Conservation (phyloP, 2,329 filamentous ascomycete species). For the Sporothrix phasma region DNA sequence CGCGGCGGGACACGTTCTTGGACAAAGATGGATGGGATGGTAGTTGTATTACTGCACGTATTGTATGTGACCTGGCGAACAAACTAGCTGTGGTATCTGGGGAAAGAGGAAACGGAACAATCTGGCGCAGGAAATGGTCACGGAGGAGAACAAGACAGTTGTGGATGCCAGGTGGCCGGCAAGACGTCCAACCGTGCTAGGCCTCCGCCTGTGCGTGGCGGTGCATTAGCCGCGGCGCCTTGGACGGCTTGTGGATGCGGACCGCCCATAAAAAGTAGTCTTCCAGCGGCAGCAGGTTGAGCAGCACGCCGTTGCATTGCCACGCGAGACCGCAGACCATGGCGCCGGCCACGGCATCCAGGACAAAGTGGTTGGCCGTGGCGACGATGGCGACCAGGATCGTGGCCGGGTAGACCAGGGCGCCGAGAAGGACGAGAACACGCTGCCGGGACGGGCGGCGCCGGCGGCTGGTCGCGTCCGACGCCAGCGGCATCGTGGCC, state of each 20-base stretch:
- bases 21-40: no score
- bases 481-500: constrained; percentile 50
- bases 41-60: no score
- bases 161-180: no score
- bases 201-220: no score
- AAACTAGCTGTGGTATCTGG: no score
- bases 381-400: constrained; percentile 60
- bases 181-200: no score
- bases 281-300: constrained; percentile 55
- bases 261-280: constrained; percentile 51
- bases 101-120: no score
- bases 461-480: constrained; percentile 26
- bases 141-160: no score
- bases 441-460: constrained; percentile 43
- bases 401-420: constrained; percentile 52
- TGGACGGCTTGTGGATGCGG: constrained; percentile 15
- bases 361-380: constrained; percentile 63
- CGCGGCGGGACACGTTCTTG: no score
- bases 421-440: constrained; percentile 33
- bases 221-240: no score
- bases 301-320: constrained; percentile 42
- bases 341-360: constrained; percentile 61
- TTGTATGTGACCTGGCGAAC: no score
- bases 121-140: no score
- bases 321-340: constrained; percentile 56